Conservation (phyloP, 129 eudicot genomes). For the Calendula officinalis region DNA sequence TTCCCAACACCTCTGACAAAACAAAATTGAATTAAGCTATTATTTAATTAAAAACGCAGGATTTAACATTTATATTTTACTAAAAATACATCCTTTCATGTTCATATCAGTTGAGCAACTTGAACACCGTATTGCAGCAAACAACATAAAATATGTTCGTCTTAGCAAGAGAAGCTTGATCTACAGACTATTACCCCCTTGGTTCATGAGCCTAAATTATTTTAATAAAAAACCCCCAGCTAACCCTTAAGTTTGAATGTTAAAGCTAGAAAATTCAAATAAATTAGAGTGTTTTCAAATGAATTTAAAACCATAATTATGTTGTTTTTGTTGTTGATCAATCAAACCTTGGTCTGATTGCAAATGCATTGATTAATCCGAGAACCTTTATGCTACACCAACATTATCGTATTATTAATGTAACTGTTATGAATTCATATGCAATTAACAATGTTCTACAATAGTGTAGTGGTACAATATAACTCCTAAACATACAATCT, state of each 20-base stretch:
- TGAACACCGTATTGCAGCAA: no score
- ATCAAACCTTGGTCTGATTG: not conserved
- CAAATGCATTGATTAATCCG: not conserved
- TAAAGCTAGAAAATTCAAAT: not conserved
- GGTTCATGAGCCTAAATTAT: no score
- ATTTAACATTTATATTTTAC: not conserved
- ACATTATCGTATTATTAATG: not conserved
- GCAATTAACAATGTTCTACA: not conserved
- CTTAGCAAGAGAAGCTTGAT: no score
- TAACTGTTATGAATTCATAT: not conserved
- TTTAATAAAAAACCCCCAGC: not conserved
- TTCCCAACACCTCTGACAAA: conserved; percentile 78
- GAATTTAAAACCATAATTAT: not conserved
- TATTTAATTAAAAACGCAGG: not conserved
- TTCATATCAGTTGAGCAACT: no score
- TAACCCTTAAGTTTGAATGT: not conserved
- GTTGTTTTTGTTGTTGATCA: not conserved
- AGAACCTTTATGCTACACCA: not conserved
- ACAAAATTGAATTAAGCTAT: not conserved
- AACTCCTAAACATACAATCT: not conserved
- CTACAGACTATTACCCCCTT: no score
- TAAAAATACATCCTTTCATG: no score
- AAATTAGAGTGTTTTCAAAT: not conserved
- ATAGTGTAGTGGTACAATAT: no score
- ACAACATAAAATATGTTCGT: no score